Conservation (phyloP, 768 basidiomycete species). For the Tephrocybe sp. region DNA sequence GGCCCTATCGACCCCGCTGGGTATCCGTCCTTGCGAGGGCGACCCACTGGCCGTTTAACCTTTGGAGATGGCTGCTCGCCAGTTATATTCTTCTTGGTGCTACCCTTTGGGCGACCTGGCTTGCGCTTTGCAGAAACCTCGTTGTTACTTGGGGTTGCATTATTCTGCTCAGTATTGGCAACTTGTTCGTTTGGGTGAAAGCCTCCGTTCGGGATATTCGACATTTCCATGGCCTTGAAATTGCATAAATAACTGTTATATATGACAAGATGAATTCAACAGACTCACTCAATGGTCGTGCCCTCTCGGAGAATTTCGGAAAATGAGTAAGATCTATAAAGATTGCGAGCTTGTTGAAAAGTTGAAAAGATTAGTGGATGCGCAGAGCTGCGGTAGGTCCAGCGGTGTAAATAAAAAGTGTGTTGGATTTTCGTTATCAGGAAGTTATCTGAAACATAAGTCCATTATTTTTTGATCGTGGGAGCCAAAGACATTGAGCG, state of each 20-base stretch:
- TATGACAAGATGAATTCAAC: neutral
- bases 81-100: constrained; percentile 63
- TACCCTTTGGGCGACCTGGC: constrained; percentile 79
- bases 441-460: constrained; percentile 12
- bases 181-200: constrained; percentile 13
- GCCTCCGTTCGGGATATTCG: constrained; percentile 14
- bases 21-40: constrained; percentile 80
- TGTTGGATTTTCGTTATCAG: constrained; percentile 3
- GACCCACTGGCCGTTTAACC: constrained; percentile 75
- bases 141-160: neutral
- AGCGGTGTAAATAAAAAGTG: neutral
- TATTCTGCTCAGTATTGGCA: neutral
- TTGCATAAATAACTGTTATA: neutral
- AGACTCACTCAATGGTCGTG: no score
- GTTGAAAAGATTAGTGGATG: no score
- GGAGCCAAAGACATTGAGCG: neutral
- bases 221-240: constrained; percentile 15
- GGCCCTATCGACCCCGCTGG: constrained; percentile 73
- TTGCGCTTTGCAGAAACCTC: constrained; percentile 50
- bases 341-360: no score
- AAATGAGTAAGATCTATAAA: neutral
- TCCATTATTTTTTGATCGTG: constrained; percentile 1
- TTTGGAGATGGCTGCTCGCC: constrained; percentile 44
- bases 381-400: no score
- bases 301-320: no score